phyloP scores from a whole-genome alignment of 1,284 basidiomycete genomes.

The Amylostereum chailletii region DNA sequence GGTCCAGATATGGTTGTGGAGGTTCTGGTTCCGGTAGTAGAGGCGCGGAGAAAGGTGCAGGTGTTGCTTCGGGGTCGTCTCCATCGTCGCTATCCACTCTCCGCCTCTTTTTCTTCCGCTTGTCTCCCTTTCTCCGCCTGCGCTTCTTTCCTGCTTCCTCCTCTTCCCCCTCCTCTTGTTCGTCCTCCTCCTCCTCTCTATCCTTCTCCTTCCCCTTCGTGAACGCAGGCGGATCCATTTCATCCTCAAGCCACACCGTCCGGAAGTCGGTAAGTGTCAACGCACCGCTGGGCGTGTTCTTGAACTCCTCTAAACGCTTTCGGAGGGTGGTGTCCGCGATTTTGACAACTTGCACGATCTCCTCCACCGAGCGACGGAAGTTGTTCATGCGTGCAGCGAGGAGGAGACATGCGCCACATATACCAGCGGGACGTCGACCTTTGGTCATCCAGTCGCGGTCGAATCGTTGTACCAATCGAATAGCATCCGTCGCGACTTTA shows the following conservation, averaged over 20 bases:
- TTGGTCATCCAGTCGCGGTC: conserved; percentile 97
- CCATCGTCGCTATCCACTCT: conserved; percentile 32
- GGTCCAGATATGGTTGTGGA: conserved; percentile 29
- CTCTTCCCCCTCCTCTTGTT: conserved; percentile 24
- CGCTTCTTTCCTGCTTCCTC: conserved; percentile 19
- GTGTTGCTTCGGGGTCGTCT: conserved; percentile 19
- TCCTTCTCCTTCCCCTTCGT: conserved; percentile 69
- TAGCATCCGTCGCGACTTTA: conserved; percentile 88
- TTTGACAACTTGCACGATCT: conserved; percentile 98
- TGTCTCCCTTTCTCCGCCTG: conserved; percentile 18
- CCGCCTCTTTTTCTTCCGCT: conserved; percentile 30
- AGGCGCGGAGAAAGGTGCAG: neutral
- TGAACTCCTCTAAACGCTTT: conserved; percentile 95
- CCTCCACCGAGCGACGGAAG: conserved; percentile 86
- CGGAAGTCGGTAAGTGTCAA: conserved; percentile 90
- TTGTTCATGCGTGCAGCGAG: conserved; percentile 99
- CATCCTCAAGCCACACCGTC: conserved; percentile 86
- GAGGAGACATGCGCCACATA: conserved; percentile 92
- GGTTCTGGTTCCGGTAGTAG: conserved; percentile 9
- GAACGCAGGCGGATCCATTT: conserved; percentile 86
- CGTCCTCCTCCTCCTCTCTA: conserved; percentile 44
- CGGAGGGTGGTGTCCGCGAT: conserved; percentile 92
- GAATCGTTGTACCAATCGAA: conserved; percentile 90
- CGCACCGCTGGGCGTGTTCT: conserved; percentile 77
- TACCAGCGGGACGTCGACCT: conserved; percentile 91